Evolutionary conservation across 768 basidiomycete genomes (phyloP), one percentile per base, ranked within the genome.

Genomic region (Hirschioporus abietinus): DNA sequence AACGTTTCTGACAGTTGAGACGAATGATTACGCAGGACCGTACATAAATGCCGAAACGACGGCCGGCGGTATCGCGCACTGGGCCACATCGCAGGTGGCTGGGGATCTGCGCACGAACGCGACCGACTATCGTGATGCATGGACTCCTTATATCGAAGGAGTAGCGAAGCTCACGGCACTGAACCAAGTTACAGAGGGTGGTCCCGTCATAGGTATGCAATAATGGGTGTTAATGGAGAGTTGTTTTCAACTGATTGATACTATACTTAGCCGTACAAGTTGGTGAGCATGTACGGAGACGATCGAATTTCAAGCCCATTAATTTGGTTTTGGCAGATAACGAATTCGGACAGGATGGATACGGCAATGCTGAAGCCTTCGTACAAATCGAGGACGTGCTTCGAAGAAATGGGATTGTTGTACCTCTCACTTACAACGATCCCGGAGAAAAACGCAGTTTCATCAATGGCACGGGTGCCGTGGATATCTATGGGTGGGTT

Each of bases 11-110:
- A n/a, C 62, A n/a, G 25, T 23, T 52, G 12, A 52, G 8, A 8
- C 26, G 27, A 64, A 59, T 26, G 25, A n/a, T 59, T 61, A 7
- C 60, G 2, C 60, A 61, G 60, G 60, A 15, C 60, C 84, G 78
- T 85, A 92, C 70, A 92, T 92, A 77, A 92, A 92, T 70, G 90
- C 90, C 3, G 91, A 93, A 73, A 91, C 89, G 0, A 87, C 88
- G 12, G 92, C 90, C 0, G 92, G 92, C 25, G 92, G 92, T 8
- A 80, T 87, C 66, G 78, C 85, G 0, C 83, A 83, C 66, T 93
- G 92, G 92, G 80, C 84, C 15, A 92, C 91, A 1, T 82, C 84
- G 10, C 81, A 86, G 70, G 85, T 90, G 18, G 82, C 86, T 1
- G 89, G 88, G 8, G 77, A 79, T 59, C 78, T 93, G 20, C 84